Conservation (phyloP, 2,329 filamentous ascomycete genomes). For the Emydomyces testavorans region DNA sequence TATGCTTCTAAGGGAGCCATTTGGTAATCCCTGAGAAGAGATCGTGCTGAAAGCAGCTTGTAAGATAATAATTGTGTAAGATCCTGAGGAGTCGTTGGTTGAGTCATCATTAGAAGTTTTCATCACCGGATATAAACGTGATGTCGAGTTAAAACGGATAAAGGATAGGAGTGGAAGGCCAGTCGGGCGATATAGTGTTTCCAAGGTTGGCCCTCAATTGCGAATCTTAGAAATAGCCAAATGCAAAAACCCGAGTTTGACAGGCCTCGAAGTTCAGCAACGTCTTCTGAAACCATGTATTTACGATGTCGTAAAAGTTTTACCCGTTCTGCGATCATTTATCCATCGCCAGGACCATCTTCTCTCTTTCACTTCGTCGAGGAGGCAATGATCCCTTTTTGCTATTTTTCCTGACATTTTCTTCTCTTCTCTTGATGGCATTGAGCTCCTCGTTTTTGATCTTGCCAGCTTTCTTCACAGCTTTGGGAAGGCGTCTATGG, state of each 20-base stretch:
- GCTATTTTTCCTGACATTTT: slow-evolving; percentile 86
- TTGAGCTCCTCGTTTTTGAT: slow-evolving; percentile 86
- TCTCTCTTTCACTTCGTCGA: slow-evolving; percentile 71
- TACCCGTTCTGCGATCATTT: slow-evolving; percentile 33
- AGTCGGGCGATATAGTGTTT: background rate
- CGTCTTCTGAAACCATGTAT: background rate
- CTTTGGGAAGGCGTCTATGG: slow-evolving; percentile 82
- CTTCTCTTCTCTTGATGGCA: slow-evolving; percentile 77
- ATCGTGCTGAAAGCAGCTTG: no score
- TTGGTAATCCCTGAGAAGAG: background rate
- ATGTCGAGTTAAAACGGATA: background rate
- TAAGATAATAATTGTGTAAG: no score
- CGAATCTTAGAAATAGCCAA: background rate
- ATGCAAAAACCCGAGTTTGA: background rate
- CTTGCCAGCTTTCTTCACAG: slow-evolving; percentile 88
- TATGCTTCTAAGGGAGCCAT: background rate
- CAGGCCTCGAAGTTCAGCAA: background rate
- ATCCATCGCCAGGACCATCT: slow-evolving; percentile 68
- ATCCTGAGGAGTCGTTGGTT: background rate
- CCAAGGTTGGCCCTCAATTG: background rate
- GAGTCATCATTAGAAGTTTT: background rate
- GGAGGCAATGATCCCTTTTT: slow-evolving; percentile 63
- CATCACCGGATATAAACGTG: background rate
- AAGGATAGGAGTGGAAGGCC: background rate
- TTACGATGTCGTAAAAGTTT: background rate